A percentile compares a stretch with the other conserved stretches of the same genome.
Conservation (phyloP, 1,284 basidiomycete species). For the Puccinia coronata region DNA sequence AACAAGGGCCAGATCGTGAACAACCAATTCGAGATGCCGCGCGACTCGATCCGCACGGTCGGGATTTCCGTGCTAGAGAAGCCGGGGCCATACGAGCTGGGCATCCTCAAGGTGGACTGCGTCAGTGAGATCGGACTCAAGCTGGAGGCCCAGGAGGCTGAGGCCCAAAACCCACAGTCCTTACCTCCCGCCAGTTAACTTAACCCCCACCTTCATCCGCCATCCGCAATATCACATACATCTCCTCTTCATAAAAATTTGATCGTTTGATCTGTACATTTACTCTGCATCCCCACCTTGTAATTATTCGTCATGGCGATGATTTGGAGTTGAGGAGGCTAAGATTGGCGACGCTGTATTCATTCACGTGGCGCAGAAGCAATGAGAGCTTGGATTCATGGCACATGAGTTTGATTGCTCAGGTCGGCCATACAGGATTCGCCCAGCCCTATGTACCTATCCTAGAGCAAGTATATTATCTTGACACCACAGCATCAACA, state of each 20-base stretch:
- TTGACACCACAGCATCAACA: too few species aligned
- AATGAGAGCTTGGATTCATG: too few species aligned
- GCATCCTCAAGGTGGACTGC: slow-evolving; percentile 40
- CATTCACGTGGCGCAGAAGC: too few species aligned
- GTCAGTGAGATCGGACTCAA: slow-evolving; percentile 39
- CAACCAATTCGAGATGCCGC: slow-evolving; percentile 70
- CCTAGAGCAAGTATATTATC: too few species aligned
- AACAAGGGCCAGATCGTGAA: slow-evolving; percentile 74
- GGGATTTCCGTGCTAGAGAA: slow-evolving; percentile 76
- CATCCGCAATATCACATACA: not conserved
- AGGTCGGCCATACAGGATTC: too few species aligned
- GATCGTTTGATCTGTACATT: not conserved
- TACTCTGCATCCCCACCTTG: not conserved
- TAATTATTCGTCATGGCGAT: slow-evolving; percentile 8
- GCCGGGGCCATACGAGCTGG: slow-evolving; percentile 52
- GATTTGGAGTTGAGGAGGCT: too few species aligned
- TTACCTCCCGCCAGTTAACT: not conserved
- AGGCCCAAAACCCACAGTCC: not conserved
- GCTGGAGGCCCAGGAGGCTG: slow-evolving; percentile 23
- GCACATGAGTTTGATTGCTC: too few species aligned
- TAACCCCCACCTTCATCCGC: not conserved
- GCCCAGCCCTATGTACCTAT: too few species aligned
- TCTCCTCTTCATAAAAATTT: not conserved
- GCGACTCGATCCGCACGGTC: slow-evolving; percentile 73
- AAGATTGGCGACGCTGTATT: too few species aligned